Conservation (phyloP, 768 basidiomycete genomes). For the Auriculariales sp. region DNA sequence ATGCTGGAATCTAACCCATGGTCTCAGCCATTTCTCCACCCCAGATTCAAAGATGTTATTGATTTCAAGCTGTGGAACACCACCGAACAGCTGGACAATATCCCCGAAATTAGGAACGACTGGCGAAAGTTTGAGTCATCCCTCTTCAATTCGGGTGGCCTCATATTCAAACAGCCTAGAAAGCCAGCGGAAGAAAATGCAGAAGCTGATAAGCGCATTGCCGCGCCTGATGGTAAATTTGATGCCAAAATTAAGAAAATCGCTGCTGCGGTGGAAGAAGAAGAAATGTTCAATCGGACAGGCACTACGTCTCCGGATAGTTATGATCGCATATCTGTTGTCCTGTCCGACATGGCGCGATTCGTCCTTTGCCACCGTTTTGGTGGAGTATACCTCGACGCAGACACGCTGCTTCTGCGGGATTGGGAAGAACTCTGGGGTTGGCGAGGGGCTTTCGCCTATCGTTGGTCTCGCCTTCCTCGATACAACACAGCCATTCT, state of each 20-base stretch:
- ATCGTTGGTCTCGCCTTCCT: constrained; percentile 84
- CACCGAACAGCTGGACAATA: constrained; percentile 85
- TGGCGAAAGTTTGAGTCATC: constrained; percentile 68
- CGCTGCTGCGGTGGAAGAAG: constrained; percentile 15
- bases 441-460: constrained; percentile 92
- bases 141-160: constrained; percentile 80
- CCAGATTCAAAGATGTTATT: constrained; percentile 80
- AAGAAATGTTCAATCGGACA: constrained; percentile 60
- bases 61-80: constrained; percentile 98
- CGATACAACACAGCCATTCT: constrained; percentile 96
- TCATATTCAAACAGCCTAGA: constrained; percentile 49
- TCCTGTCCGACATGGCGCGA: constrained; percentile 91
- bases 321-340: constrained; percentile 85
- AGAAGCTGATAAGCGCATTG: constrained; percentile 25
- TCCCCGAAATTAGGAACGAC: constrained; percentile 78
- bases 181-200: constrained; percentile 20
- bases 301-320: constrained; percentile 79
- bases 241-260: constrained; percentile 8
- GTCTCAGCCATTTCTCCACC: constrained; percentile 90
- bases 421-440: constrained; percentile 99
- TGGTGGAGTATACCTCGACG: constrained; percentile 93
- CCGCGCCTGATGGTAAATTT: constrained; percentile 6
- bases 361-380: constrained; percentile 95
- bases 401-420: constrained; percentile 87
- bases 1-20: constrained; percentile 77